A percentile compares a stretch with the other conserved stretches of the same genome.
Evolutionary conservation across 2,329 filamentous ascomycete species (phyloP).

Genomic region (Colletotrichum destructivum): DNA sequence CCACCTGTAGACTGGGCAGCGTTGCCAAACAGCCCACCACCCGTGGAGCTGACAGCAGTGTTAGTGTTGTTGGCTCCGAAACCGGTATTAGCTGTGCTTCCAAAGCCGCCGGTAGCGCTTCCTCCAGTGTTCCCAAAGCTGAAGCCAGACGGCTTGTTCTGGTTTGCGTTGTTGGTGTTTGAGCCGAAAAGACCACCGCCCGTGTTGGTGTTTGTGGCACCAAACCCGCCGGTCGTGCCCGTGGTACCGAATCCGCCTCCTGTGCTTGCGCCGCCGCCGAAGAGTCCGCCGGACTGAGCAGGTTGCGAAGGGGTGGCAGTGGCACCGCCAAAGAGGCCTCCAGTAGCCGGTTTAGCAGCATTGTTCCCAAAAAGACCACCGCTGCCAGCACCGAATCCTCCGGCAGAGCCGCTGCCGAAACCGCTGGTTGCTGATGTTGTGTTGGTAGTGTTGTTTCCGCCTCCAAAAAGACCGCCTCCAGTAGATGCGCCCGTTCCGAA

Average conservation of each 20-base stretch:
- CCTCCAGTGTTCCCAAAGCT: constrained; percentile 60
- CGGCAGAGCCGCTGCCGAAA: constrained; percentile 47
- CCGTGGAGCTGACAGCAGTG: constrained; percentile 44
- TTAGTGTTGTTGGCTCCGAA: constrained; percentile 55
- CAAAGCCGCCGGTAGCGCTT: constrained; percentile 46
- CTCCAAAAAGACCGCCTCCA: constrained; percentile 58
- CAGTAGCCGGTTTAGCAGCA: constrained; percentile 37
- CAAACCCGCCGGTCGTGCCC: constrained; percentile 48
- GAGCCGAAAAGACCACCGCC: constrained; percentile 41
- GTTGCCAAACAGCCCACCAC: constrained; percentile 64
- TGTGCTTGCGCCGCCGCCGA: constrained; percentile 47
- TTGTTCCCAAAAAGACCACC: constrained; percentile 60
- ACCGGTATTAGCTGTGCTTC: constrained; percentile 54
- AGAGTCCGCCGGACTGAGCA: constrained; percentile 44
- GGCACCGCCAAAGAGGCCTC: constrained; percentile 33
- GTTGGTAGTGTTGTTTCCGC: constrained; percentile 46
- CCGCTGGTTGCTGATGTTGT: constrained; percentile 33
- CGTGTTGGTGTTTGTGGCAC: constrained; percentile 48
- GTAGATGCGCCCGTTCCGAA: constrained; percentile 58
- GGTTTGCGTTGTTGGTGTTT: constrained; percentile 48
- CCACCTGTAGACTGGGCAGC: constrained; percentile 50
- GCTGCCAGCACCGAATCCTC: constrained; percentile 57
- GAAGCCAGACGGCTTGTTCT: constrained; percentile 58
- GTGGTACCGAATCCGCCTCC: constrained; percentile 39
- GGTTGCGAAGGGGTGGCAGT: constrained; percentile 39